These are phyloP conservation scores for Arctium minus DNA, from an alignment of 129 eudicot species.

Conservation along the genomic window DNA sequence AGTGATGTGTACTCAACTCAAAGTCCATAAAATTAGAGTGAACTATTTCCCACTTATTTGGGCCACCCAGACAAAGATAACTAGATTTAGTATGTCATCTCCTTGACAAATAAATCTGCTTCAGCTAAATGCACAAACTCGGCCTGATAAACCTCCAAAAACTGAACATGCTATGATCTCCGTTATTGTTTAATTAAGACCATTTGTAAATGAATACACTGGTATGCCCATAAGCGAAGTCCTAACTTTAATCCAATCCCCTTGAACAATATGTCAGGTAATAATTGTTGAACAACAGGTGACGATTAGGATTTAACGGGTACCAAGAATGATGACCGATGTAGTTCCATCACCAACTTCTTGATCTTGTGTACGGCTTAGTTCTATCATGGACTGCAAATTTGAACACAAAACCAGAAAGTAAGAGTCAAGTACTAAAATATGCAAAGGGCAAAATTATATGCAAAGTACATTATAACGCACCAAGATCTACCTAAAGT, in stretches of 20 bases:
- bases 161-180: not conserved
- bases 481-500: not conserved
- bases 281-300: not conserved
- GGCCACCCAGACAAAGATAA: not conserved
- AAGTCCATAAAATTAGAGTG: not conserved
- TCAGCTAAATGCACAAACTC: not conserved
- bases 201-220: not conserved
- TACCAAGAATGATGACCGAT: slow-evolving; percentile 96
- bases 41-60: too few species aligned
- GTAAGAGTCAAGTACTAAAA: not conserved
- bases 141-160: not conserved
- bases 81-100: not conserved
- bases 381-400: slow-evolving; percentile 92
- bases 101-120: not conserved
- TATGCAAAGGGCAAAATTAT: not conserved
- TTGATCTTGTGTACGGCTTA: slow-evolving; percentile 95
- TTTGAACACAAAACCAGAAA: not conserved
- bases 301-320: not conserved
- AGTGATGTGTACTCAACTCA: not conserved
- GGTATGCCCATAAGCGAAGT: not conserved
- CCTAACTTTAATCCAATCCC: not conserved
- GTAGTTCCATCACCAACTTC: slow-evolving; percentile 99
- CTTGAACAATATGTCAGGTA: not conserved
- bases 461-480: not conserved
- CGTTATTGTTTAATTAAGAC: not conserved